phyloP scores from a whole-genome alignment of 768 basidiomycete species.

The Tylopilus balloui region DNA sequence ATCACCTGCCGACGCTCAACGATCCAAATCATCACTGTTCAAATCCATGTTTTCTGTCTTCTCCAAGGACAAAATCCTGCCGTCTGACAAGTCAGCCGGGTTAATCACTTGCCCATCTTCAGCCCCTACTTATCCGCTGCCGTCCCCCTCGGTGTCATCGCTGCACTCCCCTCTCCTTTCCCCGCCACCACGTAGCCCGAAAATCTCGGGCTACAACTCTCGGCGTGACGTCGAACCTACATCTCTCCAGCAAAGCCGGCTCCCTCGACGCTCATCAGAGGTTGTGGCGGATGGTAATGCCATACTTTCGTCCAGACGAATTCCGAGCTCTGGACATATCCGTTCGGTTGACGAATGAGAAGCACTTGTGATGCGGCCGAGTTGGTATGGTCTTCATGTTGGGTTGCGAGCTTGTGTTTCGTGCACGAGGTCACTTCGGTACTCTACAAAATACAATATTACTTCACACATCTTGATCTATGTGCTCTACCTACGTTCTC shows the following conservation, averaged over 20 bases:
- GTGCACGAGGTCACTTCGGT: conserved; percentile 2
- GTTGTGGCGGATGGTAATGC: conserved; percentile 18
- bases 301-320: conserved; percentile 17
- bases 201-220: conserved; percentile 9
- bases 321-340: conserved; percentile 5
- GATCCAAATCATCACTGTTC: conserved; percentile 60
- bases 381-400: not conserved
- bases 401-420: not conserved
- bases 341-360: conserved; percentile 14
- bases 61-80: conserved; percentile 38
- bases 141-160: conserved; percentile 29
- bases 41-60: conserved; percentile 54
- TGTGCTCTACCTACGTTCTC: no score
- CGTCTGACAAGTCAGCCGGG: conserved; percentile 57
- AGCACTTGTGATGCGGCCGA: not conserved
- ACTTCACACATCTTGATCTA: no score
- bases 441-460: no score
- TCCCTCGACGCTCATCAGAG: conserved; percentile 36
- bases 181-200: conserved; percentile 27
- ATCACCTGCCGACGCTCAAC: conserved; percentile 30
- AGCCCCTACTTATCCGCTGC: conserved; percentile 14
- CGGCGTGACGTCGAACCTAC: conserved; percentile 34
- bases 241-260: conserved; percentile 33
- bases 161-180: conserved; percentile 20
- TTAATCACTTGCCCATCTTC: conserved; percentile 60